Percentiles rank a stretch among this genome's conserved stretches.
Evolutionary conservation across 768 basidiomycete genomes (phyloP).

Genomic region (Podaxis rugospora): DNA sequence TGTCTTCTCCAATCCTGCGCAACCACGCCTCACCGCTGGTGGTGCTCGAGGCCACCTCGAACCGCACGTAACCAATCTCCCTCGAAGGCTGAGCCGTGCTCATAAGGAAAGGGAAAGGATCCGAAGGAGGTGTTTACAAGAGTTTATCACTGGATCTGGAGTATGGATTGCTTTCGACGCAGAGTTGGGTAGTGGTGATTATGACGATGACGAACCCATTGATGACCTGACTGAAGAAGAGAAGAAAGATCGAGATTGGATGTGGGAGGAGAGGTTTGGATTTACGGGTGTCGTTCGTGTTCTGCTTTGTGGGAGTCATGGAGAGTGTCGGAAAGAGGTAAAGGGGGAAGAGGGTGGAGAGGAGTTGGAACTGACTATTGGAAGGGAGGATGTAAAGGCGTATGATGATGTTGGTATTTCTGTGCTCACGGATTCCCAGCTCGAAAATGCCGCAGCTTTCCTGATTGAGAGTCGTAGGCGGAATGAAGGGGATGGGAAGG

Average conservation of each 20-base stretch:
- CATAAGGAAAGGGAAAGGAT: neutral
- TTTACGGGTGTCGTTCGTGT: constrained; percentile 5
- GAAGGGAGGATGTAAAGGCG: neutral
- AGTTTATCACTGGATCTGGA: neutral
- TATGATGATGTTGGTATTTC: constrained; percentile 1
- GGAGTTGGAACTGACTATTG: neutral
- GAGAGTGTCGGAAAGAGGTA: too few relatives aligned
- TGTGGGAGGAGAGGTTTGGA: neutral
- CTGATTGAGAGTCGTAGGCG: neutral
- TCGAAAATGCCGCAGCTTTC: neutral
- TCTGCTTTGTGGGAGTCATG: neutral
- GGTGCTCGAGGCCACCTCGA: constrained; percentile 1
- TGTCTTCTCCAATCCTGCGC: neutral
- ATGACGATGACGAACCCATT: neutral
- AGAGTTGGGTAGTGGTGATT: neutral
- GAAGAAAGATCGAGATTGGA: constrained; percentile 4
- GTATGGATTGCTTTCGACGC: neutral
- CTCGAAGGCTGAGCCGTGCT: neutral
- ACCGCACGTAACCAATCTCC: neutral
- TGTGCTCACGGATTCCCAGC: neutral
- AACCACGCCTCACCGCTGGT: neutral
- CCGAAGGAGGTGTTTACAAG: constrained; percentile 1
- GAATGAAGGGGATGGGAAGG: neutral
- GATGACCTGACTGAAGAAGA: neutral
- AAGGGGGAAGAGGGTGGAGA: neutral